Evolutionary conservation across 805 yeast species (phyloP).

Genomic region (Debaryomyces hansenii): DNA sequence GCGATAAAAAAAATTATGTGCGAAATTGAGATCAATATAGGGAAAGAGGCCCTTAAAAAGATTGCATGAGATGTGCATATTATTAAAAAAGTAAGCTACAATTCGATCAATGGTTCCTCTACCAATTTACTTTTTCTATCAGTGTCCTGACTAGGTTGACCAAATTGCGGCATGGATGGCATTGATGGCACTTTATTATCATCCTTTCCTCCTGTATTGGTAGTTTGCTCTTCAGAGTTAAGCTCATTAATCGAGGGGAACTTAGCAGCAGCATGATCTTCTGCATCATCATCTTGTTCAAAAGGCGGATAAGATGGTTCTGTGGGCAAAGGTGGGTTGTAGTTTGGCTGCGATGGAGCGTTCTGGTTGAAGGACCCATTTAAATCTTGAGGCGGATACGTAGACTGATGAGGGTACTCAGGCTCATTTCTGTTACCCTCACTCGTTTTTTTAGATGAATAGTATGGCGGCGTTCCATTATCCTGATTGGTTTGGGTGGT

Average conservation of each 20-base stretch:
- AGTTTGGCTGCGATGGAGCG: background rate
- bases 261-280: conserved; percentile 6
- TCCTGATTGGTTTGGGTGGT: background rate
- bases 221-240: background rate
- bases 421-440: background rate
- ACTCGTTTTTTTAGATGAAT: background rate
- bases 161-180: conserved; percentile 3
- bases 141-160: conserved; percentile 1
- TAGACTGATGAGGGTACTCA: background rate
- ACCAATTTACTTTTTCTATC: conserved; percentile 7
- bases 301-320: conserved; percentile 1
- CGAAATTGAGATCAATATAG: background rate
- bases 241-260: conserved; percentile 9
- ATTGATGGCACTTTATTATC: conserved; percentile 6
- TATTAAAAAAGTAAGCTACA: conserved; percentile 8
- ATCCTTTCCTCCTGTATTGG: background rate
- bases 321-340: background rate
- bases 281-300: conserved; percentile 4
- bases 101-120: conserved; percentile 41
- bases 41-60: no score
- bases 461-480: background rate
- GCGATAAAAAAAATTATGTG: conserved; percentile 2
- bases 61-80: background rate
- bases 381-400: background rate
- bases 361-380: background rate